Evolutionary conservation across 169 alveolate species (phyloP).

Genomic region (Eimeria maxima): DNA sequence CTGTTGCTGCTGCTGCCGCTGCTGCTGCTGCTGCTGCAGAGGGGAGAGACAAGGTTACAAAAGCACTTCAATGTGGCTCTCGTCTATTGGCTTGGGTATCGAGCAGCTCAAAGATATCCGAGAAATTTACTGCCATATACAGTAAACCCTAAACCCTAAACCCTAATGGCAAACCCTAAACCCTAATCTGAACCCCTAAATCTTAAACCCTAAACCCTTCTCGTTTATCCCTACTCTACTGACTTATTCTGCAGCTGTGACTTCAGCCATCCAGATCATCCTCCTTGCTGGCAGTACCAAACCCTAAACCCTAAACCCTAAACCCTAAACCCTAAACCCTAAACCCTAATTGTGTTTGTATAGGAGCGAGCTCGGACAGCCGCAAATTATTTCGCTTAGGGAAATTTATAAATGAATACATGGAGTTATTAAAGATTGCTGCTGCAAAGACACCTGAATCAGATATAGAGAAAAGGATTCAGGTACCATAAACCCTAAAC

Average conservation of each 20-base stretch:
- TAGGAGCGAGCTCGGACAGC: constrained; percentile 70
- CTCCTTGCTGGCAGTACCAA: too few relatives aligned
- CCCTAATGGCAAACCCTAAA: constrained; percentile 43
- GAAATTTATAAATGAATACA: constrained; percentile 61
- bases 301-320: too few relatives aligned
- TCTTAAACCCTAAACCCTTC: background rate
- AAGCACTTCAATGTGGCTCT: constrained; percentile 74
- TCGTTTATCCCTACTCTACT: too few relatives aligned
- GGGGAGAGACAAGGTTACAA: constrained; percentile 75
- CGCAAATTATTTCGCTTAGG: constrained; percentile 75
- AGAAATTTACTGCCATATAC: constrained; percentile 44
- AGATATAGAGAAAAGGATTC: background rate
- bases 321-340: constrained; percentile 32
- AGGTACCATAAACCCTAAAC: constrained; percentile 16
- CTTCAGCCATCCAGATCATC: too few relatives aligned
- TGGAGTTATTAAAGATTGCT: background rate
- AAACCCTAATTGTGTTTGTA: background rate
- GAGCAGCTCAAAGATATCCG: constrained; percentile 57
- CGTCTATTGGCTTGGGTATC: constrained; percentile 40
- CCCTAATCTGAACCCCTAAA: background rate
- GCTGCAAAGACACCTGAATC: constrained; percentile 27
- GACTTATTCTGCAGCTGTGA: too few relatives aligned
- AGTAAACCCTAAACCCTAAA: constrained; percentile 53
- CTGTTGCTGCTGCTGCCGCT: constrained; percentile 44
- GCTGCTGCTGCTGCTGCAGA: constrained; percentile 66